phyloP scores from a whole-genome alignment of 2,329 filamentous ascomycete genomes.

The Dactylonectria macrodidyma region DNA sequence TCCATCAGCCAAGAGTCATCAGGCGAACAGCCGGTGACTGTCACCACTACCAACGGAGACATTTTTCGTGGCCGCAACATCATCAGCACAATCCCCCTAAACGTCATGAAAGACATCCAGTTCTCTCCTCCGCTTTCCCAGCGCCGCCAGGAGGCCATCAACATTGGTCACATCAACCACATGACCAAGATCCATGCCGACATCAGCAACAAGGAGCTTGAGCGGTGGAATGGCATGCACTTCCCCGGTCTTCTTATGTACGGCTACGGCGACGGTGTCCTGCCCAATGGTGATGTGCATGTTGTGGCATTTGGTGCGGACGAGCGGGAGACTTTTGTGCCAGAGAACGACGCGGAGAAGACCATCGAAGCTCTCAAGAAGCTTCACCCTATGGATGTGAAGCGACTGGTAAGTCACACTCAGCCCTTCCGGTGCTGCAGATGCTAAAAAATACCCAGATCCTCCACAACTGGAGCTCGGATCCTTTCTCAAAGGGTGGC shows the following conservation, averaged over 20 bases:
- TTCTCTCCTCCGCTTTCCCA: slow-evolving; percentile 22
- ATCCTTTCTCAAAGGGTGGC: slow-evolving; percentile 43
- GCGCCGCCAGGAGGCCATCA: slow-evolving; percentile 21
- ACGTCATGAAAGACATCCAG: slow-evolving; percentile 22
- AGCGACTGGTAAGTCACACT: slow-evolving; percentile 20
- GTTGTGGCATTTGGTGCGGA: slow-evolving; percentile 32
- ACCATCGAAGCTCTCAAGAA: slow-evolving; percentile 25
- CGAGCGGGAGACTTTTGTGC: slow-evolving; percentile 22
- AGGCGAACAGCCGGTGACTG: neutral
- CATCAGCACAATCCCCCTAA: slow-evolving; percentile 38
- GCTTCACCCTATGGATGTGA: slow-evolving; percentile 35
- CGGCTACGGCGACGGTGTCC: slow-evolving; percentile 30
- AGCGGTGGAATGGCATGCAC: slow-evolving; percentile 35
- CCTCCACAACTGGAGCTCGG: slow-evolving; percentile 45
- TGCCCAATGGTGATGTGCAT: slow-evolving; percentile 29
- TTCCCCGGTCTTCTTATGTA: slow-evolving; percentile 36
- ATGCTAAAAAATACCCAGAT: neutral
- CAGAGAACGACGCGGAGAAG: slow-evolving; percentile 30
- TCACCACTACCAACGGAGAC: no score
- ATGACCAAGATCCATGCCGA: slow-evolving; percentile 41
- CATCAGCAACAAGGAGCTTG: slow-evolving; percentile 35
- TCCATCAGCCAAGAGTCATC: slow-evolving; percentile 19
- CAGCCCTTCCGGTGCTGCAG: no score
- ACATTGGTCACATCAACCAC: slow-evolving; percentile 38
- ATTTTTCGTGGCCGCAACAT: slow-evolving; percentile 25